Percentiles rank a stretch among this genome's conserved stretches.
phyloP scores from a whole-genome alignment of 106 monocot genomes.

The Cymbidium sinense region DNA sequence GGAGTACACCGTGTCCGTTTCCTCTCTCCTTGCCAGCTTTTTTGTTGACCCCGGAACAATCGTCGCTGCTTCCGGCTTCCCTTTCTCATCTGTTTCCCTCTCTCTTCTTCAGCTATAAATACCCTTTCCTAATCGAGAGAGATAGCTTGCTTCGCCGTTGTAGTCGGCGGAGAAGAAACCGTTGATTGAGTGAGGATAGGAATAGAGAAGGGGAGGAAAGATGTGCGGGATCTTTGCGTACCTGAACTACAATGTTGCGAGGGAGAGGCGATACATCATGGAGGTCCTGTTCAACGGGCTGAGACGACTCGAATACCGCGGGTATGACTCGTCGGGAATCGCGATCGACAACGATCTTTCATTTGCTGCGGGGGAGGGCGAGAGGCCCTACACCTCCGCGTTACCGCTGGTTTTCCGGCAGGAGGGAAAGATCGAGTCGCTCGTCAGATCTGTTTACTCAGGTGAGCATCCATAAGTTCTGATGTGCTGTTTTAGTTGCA shows the following conservation, averaged over 20 bases:
- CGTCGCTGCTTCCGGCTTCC: no score
- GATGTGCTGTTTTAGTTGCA: background rate
- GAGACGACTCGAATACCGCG: conserved; percentile 88
- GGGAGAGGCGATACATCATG: conserved; percentile 82
- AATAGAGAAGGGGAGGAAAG: background rate
- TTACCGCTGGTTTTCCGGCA: conserved; percentile 75
- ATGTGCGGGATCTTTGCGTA: conserved; percentile 99
- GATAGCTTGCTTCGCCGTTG: no score
- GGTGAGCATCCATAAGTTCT: conserved; percentile 26
- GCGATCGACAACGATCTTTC: conserved; percentile 70
- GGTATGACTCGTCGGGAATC: conserved; percentile 95
- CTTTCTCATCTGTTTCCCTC: no score
- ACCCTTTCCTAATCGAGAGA: no score
- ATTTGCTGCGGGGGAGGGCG: background rate
- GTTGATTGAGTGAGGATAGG: no score
- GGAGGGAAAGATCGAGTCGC: conserved; percentile 97
- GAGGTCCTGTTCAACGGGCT: conserved; percentile 95
- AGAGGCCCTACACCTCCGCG: conserved; percentile 30
- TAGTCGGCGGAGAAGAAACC: no score
- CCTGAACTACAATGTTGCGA: conserved; percentile 82
- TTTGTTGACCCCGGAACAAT: no score
- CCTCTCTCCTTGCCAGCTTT: no score
- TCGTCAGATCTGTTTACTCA: conserved; percentile 79
- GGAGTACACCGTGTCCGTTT: no score
- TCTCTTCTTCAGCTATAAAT: no score